A percentile compares a stretch with the other conserved stretches of the same genome.
Conservation (phyloP, 345 rosid species). For the Excoecaria agallocha region DNA sequence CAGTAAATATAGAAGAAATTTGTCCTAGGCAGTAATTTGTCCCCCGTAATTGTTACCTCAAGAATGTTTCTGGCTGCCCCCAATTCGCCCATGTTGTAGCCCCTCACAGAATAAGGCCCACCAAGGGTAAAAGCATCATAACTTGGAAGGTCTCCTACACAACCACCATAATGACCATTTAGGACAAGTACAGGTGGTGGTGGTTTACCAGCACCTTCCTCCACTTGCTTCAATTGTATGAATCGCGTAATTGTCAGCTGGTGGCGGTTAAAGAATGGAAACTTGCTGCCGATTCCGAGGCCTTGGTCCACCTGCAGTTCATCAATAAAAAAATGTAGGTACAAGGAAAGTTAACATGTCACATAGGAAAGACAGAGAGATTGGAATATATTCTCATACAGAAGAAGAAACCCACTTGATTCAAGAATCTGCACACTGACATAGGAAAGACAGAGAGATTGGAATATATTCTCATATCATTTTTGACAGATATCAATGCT, state of each 20-base stretch:
- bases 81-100: constrained; percentile 98
- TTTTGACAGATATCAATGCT: background rate
- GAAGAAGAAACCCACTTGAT: background rate
- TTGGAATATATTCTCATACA: background rate
- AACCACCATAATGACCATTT: constrained; percentile 98
- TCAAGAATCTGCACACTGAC: background rate
- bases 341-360: constrained; percentile 3
- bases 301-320: constrained; percentile 90
- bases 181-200: constrained; percentile 95
- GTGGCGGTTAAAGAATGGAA: constrained; percentile 96
- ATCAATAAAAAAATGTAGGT: constrained; percentile 18
- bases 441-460: too few relatives aligned
- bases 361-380: background rate
- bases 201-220: constrained; percentile 77
- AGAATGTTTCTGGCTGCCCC: constrained; percentile 44
- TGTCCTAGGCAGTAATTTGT: background rate
- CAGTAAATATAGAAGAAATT: background rate
- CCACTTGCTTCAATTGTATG: constrained; percentile 77
- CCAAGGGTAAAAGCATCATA: constrained; percentile 97
- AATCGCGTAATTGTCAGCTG: constrained; percentile 82
- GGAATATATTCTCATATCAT: too few relatives aligned
- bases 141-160: constrained; percentile 97
- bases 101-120: constrained; percentile 98
- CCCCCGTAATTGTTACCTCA: constrained; percentile 53
- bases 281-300: constrained; percentile 89